A percentile compares a stretch with the other conserved stretches of the same genome.
Evolutionary conservation across 2,329 filamentous ascomycete species (phyloP).

Genomic region (Rasamsonia emersonii): DNA sequence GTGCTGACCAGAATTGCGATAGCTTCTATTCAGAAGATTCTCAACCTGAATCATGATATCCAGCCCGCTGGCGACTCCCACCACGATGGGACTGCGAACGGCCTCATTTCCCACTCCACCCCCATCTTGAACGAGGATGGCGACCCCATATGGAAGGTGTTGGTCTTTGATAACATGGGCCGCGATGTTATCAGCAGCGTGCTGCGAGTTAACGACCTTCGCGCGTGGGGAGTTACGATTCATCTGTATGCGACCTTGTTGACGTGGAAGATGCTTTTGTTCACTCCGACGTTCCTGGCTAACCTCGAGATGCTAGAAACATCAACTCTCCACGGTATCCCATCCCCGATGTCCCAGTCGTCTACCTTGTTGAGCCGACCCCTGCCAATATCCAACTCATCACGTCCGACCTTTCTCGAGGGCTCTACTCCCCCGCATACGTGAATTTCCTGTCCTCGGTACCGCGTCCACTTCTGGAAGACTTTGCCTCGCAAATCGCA

Average conservation of each 20-base stretch:
- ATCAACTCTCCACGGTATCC: slow-evolving; percentile 73
- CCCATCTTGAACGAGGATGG: slow-evolving; percentile 78
- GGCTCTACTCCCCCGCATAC: slow-evolving; percentile 86
- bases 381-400: slow-evolving; percentile 71
- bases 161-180: slow-evolving; percentile 88
- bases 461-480: slow-evolving; percentile 80
- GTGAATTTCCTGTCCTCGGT: slow-evolving; percentile 96
- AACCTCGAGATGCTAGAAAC: slow-evolving; percentile 47
- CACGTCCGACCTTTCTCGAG: slow-evolving; percentile 74
- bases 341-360: slow-evolving; percentile 91
- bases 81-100: slow-evolving; percentile 55
- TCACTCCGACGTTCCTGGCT: slow-evolving; percentile 12
- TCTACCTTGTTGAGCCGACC: slow-evolving; percentile 92
- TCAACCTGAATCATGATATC: slow-evolving; percentile 78
- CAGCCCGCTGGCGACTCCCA: slow-evolving; percentile 47
- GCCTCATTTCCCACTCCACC: slow-evolving; percentile 58
- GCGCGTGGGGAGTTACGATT: slow-evolving; percentile 92
- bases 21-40: slow-evolving; percentile 91
- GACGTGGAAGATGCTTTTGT: slow-evolving; percentile 10
- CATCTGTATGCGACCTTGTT: slow-evolving; percentile 58
- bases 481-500: slow-evolving; percentile 85
- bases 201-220: slow-evolving; percentile 82
- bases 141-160: slow-evolving; percentile 93
- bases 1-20: background rate
- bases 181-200: slow-evolving; percentile 97